Evolutionary conservation across 176 grass and related monocot species (phyloP), one percentile per base, ranked within the genome.

Genomic region (Carex kokanica): DNA sequence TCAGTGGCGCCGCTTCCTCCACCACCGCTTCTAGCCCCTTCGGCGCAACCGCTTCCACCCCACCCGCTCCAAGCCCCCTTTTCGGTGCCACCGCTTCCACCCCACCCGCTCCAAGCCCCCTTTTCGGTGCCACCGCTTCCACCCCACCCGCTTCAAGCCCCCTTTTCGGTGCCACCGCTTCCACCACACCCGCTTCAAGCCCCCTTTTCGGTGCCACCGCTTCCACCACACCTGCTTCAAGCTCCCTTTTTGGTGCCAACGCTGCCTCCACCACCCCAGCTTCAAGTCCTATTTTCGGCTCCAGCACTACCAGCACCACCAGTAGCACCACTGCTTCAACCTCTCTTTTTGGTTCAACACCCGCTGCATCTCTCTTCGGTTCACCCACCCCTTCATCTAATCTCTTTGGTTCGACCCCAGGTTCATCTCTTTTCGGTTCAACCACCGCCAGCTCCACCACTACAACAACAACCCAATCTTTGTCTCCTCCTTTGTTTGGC

Each of bases 191-290:
- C 24, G 17, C 88, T 2, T 32, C 79, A 51, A 78, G 60, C 52
- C 16, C 66, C 12, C 91, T 84, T 10, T 83, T 86, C 6, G 52
- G 83, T 17, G 69, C 87, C 41, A 83, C 74, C 40, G 86, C 84
- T 9, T 87, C 87, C 41, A 83, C 79, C 31, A 23, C 74, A 13
- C 27, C 74, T 20, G 47, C 89, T 2, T 47, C 86, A 52, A 79
- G 51, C 62, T 12, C 87, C 2, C 91, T 84, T 29, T 84, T 88
- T 2, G 54, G 84, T n/a, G 68, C 89, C 40, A 84, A 60, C 27
- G 83, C 86, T 6, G 34, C 89, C 66, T 62, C 90, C 12, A 83
- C 87, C 38, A 68, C 74, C 77, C 16, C 91, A 34, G 57, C 87
- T 27, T 32, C 89, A 54, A 66, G 88, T 65, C 8, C 88, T 73